phyloP scores from a whole-genome alignment of 129 eudicot genomes.

The Tagetes erecta region DNA sequence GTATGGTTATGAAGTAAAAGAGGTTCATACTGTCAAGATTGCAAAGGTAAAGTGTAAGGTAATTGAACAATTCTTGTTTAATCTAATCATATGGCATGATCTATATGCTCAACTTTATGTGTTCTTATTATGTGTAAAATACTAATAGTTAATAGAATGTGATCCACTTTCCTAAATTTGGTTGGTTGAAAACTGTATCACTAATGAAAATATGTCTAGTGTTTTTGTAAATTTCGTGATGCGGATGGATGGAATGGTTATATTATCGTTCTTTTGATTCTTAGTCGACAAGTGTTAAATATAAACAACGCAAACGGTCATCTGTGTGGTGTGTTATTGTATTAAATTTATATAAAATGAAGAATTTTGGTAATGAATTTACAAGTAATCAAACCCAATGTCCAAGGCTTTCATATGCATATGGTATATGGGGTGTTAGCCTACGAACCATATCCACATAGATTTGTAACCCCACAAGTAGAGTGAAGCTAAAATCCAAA shows the following conservation, averaged over 20 bases:
- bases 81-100: constrained; percentile 13
- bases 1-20: constrained; percentile 17
- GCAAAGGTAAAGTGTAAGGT: constrained; percentile 18
- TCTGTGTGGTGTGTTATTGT: too few relatives aligned
- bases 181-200: background rate
- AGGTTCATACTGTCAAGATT: constrained; percentile 28
- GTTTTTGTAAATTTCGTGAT: background rate
- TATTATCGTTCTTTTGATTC: too few relatives aligned
- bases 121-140: constrained; percentile 14
- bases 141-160: constrained; percentile 2
- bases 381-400: too few relatives aligned
- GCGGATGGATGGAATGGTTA: too few relatives aligned
- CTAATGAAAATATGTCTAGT: background rate
- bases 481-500: constrained; percentile 29
- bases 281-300: too few relatives aligned
- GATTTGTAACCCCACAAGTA: constrained; percentile 6
- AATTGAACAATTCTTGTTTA: constrained; percentile 24
- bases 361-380: background rate
- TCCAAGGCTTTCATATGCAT: too few relatives aligned
- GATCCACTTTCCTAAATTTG: background rate
- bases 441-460: background rate
- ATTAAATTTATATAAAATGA: too few relatives aligned
- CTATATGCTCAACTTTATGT: constrained; percentile 7
- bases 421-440: too few relatives aligned
- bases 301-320: too few relatives aligned